Evolutionary conservation across 768 basidiomycete genomes (phyloP).

Genomic region (Chalciporus piperatus): DNA sequence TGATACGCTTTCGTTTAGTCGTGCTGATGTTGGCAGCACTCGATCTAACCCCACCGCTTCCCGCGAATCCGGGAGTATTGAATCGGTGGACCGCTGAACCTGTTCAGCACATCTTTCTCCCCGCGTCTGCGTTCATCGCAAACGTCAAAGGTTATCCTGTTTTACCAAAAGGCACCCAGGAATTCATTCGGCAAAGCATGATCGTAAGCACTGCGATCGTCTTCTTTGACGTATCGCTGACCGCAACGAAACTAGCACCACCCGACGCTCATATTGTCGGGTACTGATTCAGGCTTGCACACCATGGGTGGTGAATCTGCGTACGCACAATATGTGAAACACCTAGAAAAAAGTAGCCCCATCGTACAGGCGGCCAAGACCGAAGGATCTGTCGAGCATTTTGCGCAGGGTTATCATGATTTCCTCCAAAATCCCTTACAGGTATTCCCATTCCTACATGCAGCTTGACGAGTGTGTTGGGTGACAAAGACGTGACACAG

Average conservation of each 20-base stretch:
- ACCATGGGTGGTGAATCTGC: slow-evolving; percentile 77
- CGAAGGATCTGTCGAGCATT: slow-evolving; percentile 80
- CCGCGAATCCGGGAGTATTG: slow-evolving; percentile 70
- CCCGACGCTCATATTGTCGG: slow-evolving; percentile 81
- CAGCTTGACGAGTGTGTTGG: neutral
- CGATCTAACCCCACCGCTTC: slow-evolving; percentile 87
- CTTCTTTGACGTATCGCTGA: slow-evolving; percentile 16
- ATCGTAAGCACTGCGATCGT: slow-evolving; percentile 50
- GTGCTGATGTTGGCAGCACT: slow-evolving; percentile 56
- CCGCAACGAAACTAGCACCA: slow-evolving; percentile 56
- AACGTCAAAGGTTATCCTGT: slow-evolving; percentile 98
- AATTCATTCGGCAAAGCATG: slow-evolving; percentile 87
- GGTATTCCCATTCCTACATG: slow-evolving; percentile 38
- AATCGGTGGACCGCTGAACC: slow-evolving; percentile 93
- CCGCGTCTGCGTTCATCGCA: slow-evolving; percentile 88
- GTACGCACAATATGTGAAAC: slow-evolving; percentile 85
- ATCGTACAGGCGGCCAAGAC: slow-evolving; percentile 60
- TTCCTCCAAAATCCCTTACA: slow-evolving; percentile 94
- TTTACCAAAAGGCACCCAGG: slow-evolving; percentile 88
- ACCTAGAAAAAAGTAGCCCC: slow-evolving; percentile 77
- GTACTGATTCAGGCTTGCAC: slow-evolving; percentile 64
- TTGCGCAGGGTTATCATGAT: slow-evolving; percentile 92
- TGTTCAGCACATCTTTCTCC: slow-evolving; percentile 83
- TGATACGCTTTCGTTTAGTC: slow-evolving; percentile 1
- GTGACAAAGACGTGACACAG: slow-evolving; percentile 37